Base-by-base conservation (phyloP, 495 filamentous ascomycete species). In the Penicillium diatomitis region DNA sequence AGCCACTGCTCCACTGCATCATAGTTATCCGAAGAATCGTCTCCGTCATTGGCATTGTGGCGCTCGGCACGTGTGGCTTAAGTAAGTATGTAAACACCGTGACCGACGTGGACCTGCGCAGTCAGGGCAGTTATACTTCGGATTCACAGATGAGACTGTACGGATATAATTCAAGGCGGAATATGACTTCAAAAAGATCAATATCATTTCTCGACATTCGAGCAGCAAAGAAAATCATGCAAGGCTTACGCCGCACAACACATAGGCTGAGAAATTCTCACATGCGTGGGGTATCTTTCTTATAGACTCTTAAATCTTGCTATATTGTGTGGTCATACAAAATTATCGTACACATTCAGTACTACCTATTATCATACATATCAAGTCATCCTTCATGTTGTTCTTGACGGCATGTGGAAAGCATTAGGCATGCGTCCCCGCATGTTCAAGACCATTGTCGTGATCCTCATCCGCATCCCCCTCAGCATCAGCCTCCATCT, bases 41-140 rank as follows among this genome's bases (percentile, higher is more conserved):
- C 52, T 55, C 54, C 60, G 60, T 63, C 60, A 63, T 63, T 39
- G 50, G 20, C 20, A 57, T 8, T 52, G 60, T 60, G 59, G 59
- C 59, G 51, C 46, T 45, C 6, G n/a, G 28, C 32, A 28, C 7
- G 32, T 44, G 50, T 61, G 58, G n/a, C 12, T 56, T 56, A 60
- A 46, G 44, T 53, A 48, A 53, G 38, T 20, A 20, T 0, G 20
- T 20, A 20, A 20, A 20, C 20, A 20, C 20, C 20, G 20, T n/a
- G n/a, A n/a, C n/a, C n/a, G n/a, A n/a, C n/a, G n/a, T 20, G 20
- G 20, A 20, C 20, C 20, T 20, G 20, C 20, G 20, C 20, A 20
- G 20, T 20, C 20, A 20, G 20, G 20, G 20, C 20, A 20, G 20
- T 20, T 20, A 20, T 20, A 20, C 20, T 2, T 20, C 20, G 20